Evolutionary conservation across 352 stramenopile species (phyloP).

Genomic region (Globisporangium uncinulatum): DNA sequence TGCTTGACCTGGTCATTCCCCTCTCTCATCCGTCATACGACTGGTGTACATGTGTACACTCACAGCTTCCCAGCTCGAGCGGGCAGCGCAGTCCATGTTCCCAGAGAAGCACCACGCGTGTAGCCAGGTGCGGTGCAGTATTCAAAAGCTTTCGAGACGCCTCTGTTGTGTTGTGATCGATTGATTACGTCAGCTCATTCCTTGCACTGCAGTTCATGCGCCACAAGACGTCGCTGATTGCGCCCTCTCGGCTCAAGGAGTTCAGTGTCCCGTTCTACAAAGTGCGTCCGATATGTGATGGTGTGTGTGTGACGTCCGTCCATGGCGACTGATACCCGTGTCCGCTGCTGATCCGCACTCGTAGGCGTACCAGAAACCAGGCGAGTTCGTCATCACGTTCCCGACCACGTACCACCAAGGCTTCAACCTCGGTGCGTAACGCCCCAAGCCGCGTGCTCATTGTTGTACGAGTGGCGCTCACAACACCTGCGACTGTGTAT

Average conservation of each 20-base stretch:
- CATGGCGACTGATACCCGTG: too few relatives aligned
- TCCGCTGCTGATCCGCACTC: too few relatives aligned
- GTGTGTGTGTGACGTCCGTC: too few relatives aligned
- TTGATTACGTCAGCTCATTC: too few relatives aligned
- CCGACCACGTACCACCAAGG: conserved; percentile 85
- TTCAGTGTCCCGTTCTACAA: conserved; percentile 82
- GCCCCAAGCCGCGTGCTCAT: conserved; percentile 16
- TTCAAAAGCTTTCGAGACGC: too few relatives aligned
- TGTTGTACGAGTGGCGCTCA: not conserved
- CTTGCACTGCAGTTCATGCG: conserved; percentile 92
- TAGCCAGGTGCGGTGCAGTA: conserved; percentile 49
- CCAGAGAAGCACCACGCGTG: conserved; percentile 82
- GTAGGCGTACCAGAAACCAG: conserved; percentile 72
- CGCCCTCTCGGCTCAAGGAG: conserved; percentile 69
- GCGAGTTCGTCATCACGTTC: conserved; percentile 93
- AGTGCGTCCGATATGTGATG: too few relatives aligned
- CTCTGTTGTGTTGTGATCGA: too few relatives aligned
- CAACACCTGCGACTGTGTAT: not conserved
- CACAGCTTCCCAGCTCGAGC: conserved; percentile 78
- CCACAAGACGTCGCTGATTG: conserved; percentile 92
- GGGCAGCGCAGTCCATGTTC: conserved; percentile 80
- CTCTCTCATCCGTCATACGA: too few relatives aligned
- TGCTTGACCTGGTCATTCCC: too few relatives aligned
- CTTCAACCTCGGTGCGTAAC: conserved; percentile 78
- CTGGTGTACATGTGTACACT: too few relatives aligned